Evolutionary conservation across 164 flowering plant genomes (phyloP), one percentile per base, ranked within the genome.

Genomic region (Cinnamomum chago): DNA sequence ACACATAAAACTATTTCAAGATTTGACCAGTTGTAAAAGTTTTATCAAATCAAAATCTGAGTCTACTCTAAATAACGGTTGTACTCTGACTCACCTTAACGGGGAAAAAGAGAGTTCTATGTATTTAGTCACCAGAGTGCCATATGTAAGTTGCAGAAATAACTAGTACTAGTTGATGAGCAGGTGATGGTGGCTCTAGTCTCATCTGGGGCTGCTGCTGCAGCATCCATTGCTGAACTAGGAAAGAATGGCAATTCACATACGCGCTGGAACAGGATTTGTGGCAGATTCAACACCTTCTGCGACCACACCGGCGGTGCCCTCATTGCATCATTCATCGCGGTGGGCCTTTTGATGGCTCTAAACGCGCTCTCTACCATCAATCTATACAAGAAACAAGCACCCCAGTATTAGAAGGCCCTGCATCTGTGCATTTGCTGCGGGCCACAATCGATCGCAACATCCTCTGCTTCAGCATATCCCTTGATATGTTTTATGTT

Each of bases 181-280:
- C 72, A 93, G 97, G 64, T 84, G 78, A 83, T 75, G 17, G 83
- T 89, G 73, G 90, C 78, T 2, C 67, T 90, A 33, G 70, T 85
- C 18, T 81, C 96, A 1, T 87, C 82, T 0, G 94, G 83, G 2
- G 83, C 80, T 25, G 86, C 84, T 14, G 92, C 88, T 30, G 94
- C 96, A 50, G 82, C 84, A 0, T 88, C 89, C 82, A 87, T 93
- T 87, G 90, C 94, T 3, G 87, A 88, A 78, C 76, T 93, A 0
- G 96, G 91, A 25, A 86, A 87, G 85, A 78, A 86, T 33, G 98
- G 98, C 0, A 90, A 93, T 65, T 76, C 85, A 14, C 98, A 90
- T 76, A 91, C 98, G 10, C 77, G 85, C 67, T 93, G 98, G 98
- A 85, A 84, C 80, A 90, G 90, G 74, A 86, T 90, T 3, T 91